phyloP scores from a whole-genome alignment of 2,329 filamentous ascomycete species.

The Neonectria sp. region DNA sequence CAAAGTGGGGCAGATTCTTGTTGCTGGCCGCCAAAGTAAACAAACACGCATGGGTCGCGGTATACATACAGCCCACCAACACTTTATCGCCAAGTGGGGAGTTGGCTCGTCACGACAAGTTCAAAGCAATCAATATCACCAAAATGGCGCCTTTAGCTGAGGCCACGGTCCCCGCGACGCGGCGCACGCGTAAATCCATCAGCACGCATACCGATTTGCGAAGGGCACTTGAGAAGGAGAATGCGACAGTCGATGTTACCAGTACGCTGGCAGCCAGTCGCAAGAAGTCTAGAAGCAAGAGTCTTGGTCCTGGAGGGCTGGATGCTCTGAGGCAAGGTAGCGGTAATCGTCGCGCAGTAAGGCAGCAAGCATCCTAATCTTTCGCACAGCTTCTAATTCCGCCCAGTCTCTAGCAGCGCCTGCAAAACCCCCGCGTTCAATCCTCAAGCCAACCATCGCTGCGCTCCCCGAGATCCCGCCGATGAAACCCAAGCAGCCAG shows the following conservation, averaged over 20 bases:
- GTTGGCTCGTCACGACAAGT: constrained; percentile 34
- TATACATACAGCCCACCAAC: constrained; percentile 40
- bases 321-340: constrained; percentile 83
- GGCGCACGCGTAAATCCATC: constrained; percentile 80
- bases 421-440: constrained; percentile 73
- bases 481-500: constrained; percentile 61
- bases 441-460: constrained; percentile 85
- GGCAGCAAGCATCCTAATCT: constrained; percentile 39
- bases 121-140: constrained; percentile 31
- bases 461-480: constrained; percentile 77
- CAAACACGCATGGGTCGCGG: constrained; percentile 55
- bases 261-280: constrained; percentile 66
- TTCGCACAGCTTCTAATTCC: constrained; percentile 33
- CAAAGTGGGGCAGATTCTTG: constrained; percentile 42
- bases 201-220: constrained; percentile 68
- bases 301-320: constrained; percentile 91
- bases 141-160: constrained; percentile 54
- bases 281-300: constrained; percentile 91
- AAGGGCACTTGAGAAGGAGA: constrained; percentile 80
- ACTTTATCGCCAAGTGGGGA: constrained; percentile 44
- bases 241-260: constrained; percentile 78
- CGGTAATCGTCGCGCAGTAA: constrained; percentile 86
- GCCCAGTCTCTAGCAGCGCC: constrained; percentile 70
- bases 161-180: constrained; percentile 69
- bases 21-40: constrained; percentile 55